Conservation (phyloP, 2,329 filamentous ascomycete genomes). For the Mycocentrospora acerina region DNA sequence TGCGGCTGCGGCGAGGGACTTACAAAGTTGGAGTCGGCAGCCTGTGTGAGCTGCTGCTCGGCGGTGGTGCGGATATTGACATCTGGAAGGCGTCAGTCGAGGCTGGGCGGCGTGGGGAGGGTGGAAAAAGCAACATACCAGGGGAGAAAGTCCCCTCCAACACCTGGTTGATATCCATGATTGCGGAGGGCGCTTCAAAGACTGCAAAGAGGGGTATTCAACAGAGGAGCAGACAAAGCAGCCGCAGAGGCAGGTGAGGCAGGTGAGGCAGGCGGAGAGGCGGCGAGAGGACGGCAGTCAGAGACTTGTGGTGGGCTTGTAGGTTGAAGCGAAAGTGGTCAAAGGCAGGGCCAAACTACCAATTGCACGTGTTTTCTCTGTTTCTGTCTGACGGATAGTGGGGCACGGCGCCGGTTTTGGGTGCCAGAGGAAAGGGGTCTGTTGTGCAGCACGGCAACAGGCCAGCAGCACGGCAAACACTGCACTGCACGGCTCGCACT, state of each 20-base stretch:
- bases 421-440: conserved; percentile 12
- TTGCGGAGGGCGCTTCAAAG: conserved; percentile 46
- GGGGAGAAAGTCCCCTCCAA: conserved; percentile 94
- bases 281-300: conserved; percentile 16
- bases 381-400: conserved; percentile 29
- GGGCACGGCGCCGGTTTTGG: conserved; percentile 29
- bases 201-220: conserved; percentile 27
- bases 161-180: conserved; percentile 97
- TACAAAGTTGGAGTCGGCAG: conserved; percentile 95
- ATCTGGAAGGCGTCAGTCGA: conserved; percentile 61
- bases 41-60: conserved; percentile 90
- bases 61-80: conserved; percentile 84
- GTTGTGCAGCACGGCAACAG: conserved; percentile 13
- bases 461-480: conserved; percentile 1
- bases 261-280: conserved; percentile 18
- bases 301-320: conserved; percentile 36
- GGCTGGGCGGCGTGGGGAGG: conserved; percentile 26
- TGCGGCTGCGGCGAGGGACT: conserved; percentile 42
- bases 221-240: conserved; percentile 14
- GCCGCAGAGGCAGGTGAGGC: conserved; percentile 21
- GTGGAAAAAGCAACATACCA: conserved; percentile 60
- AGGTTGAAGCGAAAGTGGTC: conserved; percentile 40
- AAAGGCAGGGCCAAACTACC: conserved; percentile 29
- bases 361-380: conserved; percentile 37
- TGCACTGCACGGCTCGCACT: too few species aligned